These are phyloP conservation scores for Lablab purpureus DNA, from an alignment of 306 rosid species.

Conservation along the genomic window DNA sequence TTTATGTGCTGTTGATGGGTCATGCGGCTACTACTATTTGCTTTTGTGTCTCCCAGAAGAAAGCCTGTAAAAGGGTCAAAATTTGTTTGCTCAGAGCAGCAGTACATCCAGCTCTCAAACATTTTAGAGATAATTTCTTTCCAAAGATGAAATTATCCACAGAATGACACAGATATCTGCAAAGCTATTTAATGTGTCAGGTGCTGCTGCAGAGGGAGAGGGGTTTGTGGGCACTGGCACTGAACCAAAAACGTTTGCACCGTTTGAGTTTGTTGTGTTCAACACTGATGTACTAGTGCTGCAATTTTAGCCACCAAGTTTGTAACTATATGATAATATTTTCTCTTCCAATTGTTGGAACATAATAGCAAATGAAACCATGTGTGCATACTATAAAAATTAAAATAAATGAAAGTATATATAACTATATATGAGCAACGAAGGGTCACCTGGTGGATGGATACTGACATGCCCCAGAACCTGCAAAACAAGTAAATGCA, in stretches of 20 bases:
- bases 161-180: slow-evolving; percentile 43
- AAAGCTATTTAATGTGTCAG: slow-evolving; percentile 44
- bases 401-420: not conserved
- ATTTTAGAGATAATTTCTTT: slow-evolving; percentile 28
- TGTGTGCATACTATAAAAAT: too few species aligned
- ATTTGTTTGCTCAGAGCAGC: not conserved
- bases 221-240: slow-evolving; percentile 75
- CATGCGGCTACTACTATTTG: not conserved
- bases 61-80: slow-evolving; percentile 4
- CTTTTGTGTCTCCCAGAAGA: slow-evolving; percentile 10
- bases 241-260: slow-evolving; percentile 87
- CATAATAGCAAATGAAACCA: not conserved
- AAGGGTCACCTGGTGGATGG: slow-evolving; percentile 70
- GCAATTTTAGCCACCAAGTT: slow-evolving; percentile 47
- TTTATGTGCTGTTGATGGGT: slow-evolving; percentile 21
- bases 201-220: slow-evolving; percentile 49
- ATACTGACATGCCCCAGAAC: slow-evolving; percentile 74
- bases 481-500: slow-evolving; percentile 49
- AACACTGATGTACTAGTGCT: slow-evolving; percentile 81
- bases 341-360: not conserved
- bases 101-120: slow-evolving; percentile 28
- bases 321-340: not conserved
- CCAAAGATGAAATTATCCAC: slow-evolving; percentile 48
- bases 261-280: slow-evolving; percentile 82
- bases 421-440: not conserved